A percentile compares a stretch with the other conserved stretches of the same genome.
phyloP scores from a whole-genome alignment of 495 filamentous ascomycete species.

The Xanthoparmelia taractica region DNA sequence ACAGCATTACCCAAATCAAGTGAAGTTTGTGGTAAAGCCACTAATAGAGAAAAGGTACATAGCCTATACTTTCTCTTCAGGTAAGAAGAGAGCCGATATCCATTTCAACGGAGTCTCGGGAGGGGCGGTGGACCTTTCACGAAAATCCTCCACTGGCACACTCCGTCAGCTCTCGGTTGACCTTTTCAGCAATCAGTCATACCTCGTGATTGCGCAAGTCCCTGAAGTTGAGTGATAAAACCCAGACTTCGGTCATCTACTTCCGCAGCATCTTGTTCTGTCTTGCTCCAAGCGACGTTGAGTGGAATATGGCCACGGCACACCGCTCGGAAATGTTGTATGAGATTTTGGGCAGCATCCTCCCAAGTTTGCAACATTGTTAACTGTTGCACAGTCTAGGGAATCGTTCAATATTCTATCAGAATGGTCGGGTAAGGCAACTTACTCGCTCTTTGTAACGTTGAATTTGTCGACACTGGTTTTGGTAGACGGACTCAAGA shows the following conservation, averaged over 20 bases:
- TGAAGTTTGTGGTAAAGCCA: neutral
- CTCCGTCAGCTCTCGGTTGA: neutral
- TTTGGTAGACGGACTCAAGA: slow-evolving; percentile 5
- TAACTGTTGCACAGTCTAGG: neutral
- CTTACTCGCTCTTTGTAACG: neutral
- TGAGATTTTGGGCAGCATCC: neutral
- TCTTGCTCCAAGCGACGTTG: neutral
- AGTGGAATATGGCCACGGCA: slow-evolving; percentile 2
- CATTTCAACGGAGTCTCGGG: neutral
- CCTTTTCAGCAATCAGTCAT: neutral
- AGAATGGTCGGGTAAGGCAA: neutral
- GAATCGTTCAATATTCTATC: neutral
- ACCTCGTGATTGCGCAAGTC: slow-evolving; percentile 1
- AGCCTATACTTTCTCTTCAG: neutral
- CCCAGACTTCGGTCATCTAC: neutral
- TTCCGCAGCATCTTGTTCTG: neutral
- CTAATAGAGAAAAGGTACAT: neutral
- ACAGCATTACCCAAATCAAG: neutral
- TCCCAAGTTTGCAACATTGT: slow-evolving; percentile 5
- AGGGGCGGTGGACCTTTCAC: neutral
- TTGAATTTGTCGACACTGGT: neutral
- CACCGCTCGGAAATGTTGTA: neutral
- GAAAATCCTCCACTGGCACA: neutral
- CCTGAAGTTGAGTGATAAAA: neutral
- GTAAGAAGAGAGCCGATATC: slow-evolving; percentile 5